Base-by-base conservation (phyloP, 169 alveolate species). In the Babesia divergens region DNA sequence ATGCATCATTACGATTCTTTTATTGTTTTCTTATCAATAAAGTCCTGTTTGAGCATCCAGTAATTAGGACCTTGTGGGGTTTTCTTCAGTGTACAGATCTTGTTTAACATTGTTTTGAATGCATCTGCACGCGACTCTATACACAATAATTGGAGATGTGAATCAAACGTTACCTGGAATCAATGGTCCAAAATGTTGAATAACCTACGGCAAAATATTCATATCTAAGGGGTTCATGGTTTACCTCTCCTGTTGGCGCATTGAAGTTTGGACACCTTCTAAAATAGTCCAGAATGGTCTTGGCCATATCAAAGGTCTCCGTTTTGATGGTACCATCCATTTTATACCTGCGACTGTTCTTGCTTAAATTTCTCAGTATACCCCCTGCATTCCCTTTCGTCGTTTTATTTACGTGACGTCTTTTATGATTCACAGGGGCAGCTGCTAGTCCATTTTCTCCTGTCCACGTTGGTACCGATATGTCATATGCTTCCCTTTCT, bases 391-490 rank as follows among this genome's bases (percentile, higher is more conserved):
- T n/a, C 14, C 6, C 44, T 0, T 32, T 44, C 4, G 6, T 3
- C 20, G 20, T 28, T n/a, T 14, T 32, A 1, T 59, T 2, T 8
- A 16, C 5, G 20, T 64, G 13, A 43, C 58, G 37, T 26, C 35
- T 18, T 51, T 42, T 47, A 22, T 40, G 31, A 26, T 5, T 3
- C 32, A 66, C 66, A 35, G 77, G 77, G 0, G 77, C 77, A 1
- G 77, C 77, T 6, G 77, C 77, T 6, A 13, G 53, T 7, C 77
- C 77, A 24, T 54, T 66, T 40, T 49, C 55, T 24, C 77, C 77
- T 7, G 77, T 66, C 77, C 77, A 66, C 22, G 77, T 66, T 20
- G 77, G 77, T 0, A 66, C 67, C 11, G 77, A 66, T 37, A 66
- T 66, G 20, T 66, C 77, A 66, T 66, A 66, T 4, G 77, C 77